These are phyloP conservation scores for Chloromonas sp. DNA, from an alignment of 163 green algal genomes.

Conservation along the genomic window DNA sequence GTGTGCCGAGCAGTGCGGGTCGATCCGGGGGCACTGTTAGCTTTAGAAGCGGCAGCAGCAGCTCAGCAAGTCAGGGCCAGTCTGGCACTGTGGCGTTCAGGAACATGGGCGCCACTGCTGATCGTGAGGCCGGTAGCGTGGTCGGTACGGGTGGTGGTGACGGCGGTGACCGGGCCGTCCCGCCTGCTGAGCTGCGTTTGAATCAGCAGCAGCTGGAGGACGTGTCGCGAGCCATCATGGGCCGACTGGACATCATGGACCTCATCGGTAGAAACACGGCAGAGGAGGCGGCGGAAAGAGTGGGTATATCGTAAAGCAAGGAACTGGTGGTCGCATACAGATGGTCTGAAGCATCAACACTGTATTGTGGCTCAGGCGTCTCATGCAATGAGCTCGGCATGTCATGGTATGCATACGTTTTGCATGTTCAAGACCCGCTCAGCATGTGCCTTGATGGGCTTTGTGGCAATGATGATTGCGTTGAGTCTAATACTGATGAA, in stretches of 20 bases:
- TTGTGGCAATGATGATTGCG: too few species aligned
- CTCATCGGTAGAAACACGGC: constrained; percentile 48
- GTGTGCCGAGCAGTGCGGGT: too few species aligned
- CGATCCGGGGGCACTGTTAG: neutral
- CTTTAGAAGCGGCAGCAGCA: neutral
- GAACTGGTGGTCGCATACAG: too few species aligned
- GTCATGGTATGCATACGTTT: too few species aligned
- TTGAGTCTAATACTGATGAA: too few species aligned
- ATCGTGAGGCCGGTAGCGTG: too few species aligned
- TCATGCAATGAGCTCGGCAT: too few species aligned
- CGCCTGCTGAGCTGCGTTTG: constrained; percentile 1
- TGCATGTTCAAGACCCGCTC: too few species aligned
- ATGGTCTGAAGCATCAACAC: neutral
- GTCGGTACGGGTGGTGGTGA: neutral
- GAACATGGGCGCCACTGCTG: neutral
- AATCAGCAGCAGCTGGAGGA: constrained; percentile 17
- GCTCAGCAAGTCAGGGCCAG: too few species aligned
- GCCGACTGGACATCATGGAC: constrained; percentile 51
- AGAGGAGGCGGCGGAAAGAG: constrained; percentile 45
- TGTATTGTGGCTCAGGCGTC: neutral
- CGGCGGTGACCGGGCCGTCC: neutral
- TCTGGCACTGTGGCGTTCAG: too few species aligned
- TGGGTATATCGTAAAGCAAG: constrained; percentile 10
- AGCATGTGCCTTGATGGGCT: too few species aligned
- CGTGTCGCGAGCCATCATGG: constrained; percentile 43